These are phyloP conservation scores for Coccomyxa subellipsoidea DNA, from an alignment of 163 green algal genomes.

Conservation along the genomic window DNA sequence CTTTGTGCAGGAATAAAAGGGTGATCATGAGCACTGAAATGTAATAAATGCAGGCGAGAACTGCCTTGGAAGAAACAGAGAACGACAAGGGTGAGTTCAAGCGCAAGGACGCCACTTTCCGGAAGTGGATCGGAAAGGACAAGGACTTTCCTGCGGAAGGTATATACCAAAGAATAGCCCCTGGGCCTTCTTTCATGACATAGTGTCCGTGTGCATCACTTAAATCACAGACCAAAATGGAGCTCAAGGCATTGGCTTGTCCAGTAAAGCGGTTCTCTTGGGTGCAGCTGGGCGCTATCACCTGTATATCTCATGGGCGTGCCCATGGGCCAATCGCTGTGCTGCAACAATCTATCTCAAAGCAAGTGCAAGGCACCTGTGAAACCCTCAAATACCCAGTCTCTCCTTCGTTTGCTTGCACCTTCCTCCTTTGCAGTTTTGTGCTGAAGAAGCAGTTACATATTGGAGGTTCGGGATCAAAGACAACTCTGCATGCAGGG, in stretches of 20 bases:
- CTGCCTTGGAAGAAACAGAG: not conserved
- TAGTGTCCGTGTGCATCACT: no score
- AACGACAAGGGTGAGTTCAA: conserved; percentile 38
- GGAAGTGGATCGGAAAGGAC: conserved; percentile 25
- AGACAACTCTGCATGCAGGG: conserved; percentile 48
- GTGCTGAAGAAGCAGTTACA: not conserved
- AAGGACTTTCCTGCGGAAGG: conserved; percentile 39
- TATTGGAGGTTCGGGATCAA: not conserved
- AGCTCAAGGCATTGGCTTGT: no score
- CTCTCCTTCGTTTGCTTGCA: not conserved
- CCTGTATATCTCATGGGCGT: conserved; percentile 49
- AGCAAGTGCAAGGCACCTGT: not conserved
- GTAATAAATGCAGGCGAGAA: not conserved
- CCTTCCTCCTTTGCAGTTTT: not conserved
- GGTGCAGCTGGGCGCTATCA: conserved; percentile 47
- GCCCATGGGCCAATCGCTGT: conserved; percentile 44
- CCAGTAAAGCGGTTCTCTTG: not conserved
- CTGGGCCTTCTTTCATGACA: no score
- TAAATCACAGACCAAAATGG: no score
- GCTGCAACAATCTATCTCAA: conserved; percentile 24
- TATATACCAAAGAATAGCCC: no score
- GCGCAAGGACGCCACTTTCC: conserved; percentile 30
- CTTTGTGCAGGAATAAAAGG: not conserved
- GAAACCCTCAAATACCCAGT: not conserved
- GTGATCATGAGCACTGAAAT: not conserved